Evolutionary conservation across 345 rosid genomes (phyloP).

Genomic region (Gossypium australe): DNA sequence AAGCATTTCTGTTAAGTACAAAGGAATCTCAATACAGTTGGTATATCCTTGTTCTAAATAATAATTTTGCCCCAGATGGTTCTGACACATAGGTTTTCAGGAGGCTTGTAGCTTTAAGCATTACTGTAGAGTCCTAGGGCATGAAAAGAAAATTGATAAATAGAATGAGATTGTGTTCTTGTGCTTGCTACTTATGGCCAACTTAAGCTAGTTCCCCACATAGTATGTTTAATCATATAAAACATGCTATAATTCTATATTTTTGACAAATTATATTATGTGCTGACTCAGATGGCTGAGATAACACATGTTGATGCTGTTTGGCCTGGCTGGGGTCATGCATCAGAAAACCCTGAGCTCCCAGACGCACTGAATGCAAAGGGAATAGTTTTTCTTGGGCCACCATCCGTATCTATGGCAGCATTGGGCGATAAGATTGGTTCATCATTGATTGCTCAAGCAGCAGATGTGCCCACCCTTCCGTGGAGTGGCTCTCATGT

Average conservation of each 20-base stretch:
- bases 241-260: slow-evolving; percentile 1
- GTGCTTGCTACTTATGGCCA: neutral
- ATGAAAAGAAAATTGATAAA: neutral
- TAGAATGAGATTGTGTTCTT: neutral
- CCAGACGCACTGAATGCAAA: slow-evolving; percentile 82
- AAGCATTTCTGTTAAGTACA: neutral
- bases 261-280: slow-evolving; percentile 5
- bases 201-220: neutral
- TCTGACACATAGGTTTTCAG: neutral
- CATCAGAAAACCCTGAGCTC: slow-evolving; percentile 96
- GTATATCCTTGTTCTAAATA: neutral
- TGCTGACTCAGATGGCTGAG: slow-evolving; percentile 81
- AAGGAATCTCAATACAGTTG: neutral
- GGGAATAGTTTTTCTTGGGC: slow-evolving; percentile 94
- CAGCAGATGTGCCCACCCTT: slow-evolving; percentile 99
- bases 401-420: slow-evolving; percentile 83
- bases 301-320: slow-evolving; percentile 96
- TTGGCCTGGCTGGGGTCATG: slow-evolving; percentile 99
- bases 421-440: slow-evolving; percentile 99
- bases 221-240: neutral
- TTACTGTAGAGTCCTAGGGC: neutral
- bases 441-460: slow-evolving; percentile 98
- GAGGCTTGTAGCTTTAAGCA: neutral
- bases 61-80: neutral
- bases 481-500: slow-evolving; percentile 99